Base-by-base conservation (phyloP, 306 rosid species). In the Rosa lucieae region DNA sequence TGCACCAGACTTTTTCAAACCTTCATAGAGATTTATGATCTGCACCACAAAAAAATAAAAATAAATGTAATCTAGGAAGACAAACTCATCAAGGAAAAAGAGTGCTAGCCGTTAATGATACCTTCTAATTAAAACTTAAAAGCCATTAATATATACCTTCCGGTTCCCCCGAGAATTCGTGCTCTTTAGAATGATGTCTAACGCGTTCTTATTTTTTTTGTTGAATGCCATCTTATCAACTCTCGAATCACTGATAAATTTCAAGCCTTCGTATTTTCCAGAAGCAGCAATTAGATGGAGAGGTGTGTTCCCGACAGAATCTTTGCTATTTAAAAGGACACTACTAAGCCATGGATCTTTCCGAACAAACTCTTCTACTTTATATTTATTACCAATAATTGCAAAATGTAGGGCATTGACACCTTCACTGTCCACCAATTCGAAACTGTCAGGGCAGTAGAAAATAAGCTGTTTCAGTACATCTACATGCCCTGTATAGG, bases 371-470 rank as follows among this genome's bases (percentile, higher is more conserved):
- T 2, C 18, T 12, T 18, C 23, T 12, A 26, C 3, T 56, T 56
- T 0, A n/a, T 1, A 1, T 7, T 3, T 3, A 0, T 58, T 42
- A 4, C 0, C 7, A 8, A 2, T 0, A 1, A 40, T 9, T 0
- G 46, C 43, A 21, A 11, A 21, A 13, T 78, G 81, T 17, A 68
- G 81, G 26, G 17, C 68, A 37, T 53, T 68, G 2, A 35, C 10
- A 21, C 43, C 6, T 0, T 42, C 2, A 6, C 26, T 15, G 8
- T 14, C 81, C 5, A 23, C 69, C 29, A 26, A 0, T 55, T 78
- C 75, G 2, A 53, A 40, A 42, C 81, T 52, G 29, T 69, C 76
- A 2, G 59, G 81, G 39, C 76, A 53, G 0, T 2, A 1, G 0
- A 6, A 6, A 42, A 40, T 8, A 6, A 74, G 68, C 53, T 37